Evolutionary conservation across 352 stramenopile genomes (phyloP), one percentile per base, ranked within the genome.

Genomic region (Phytopythium oedochilum): DNA sequence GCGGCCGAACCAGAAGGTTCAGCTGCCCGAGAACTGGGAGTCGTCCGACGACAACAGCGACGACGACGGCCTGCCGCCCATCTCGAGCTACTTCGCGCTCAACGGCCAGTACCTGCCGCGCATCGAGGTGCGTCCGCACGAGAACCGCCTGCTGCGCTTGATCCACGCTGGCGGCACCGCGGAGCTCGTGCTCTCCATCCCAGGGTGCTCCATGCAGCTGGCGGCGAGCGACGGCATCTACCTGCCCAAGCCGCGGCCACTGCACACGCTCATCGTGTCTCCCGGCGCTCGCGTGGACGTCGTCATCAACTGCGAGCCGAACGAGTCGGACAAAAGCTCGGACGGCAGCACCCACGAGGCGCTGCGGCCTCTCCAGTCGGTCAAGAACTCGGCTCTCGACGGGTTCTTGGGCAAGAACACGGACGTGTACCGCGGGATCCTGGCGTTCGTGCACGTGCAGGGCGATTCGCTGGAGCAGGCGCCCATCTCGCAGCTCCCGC

Each of bases 41-140:
- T 54, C 59, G 10, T 57, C 65, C 5, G 65, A 58, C 25, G 52
- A 62, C 29, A 47, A 66, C 0, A 67, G 63, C 18, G 48, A 50
- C 1, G n/a, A 56, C 18, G 48, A 59, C 28, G n/a, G 29, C 8
- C 43, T 36, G 10, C 77, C 77, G 1, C 64, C 66, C 0, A 68
- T 87, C 29, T 73, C 61, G 12, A 68, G 71, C 28, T 93, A 86
- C 60, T 85, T 86, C 53, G 74, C 69, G 0, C 69, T 92, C 9
- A 93, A 93, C 52, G 83, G 83, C 14, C 73, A 86, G 50, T 86
- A 80, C 51, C 47, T 88, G 53, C 79, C 81, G 14, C 84, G 73
- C 55, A 74, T 93, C 29, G 53, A 77, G 46, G 57, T 89, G 12
- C 59, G 56, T 8, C 73, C 75, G 11, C 56, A 73, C 32, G 75